These are phyloP conservation scores for Ramularia collo-cygni DNA, from an alignment of 2,329 filamentous ascomycete species.

Conservation along the genomic window DNA sequence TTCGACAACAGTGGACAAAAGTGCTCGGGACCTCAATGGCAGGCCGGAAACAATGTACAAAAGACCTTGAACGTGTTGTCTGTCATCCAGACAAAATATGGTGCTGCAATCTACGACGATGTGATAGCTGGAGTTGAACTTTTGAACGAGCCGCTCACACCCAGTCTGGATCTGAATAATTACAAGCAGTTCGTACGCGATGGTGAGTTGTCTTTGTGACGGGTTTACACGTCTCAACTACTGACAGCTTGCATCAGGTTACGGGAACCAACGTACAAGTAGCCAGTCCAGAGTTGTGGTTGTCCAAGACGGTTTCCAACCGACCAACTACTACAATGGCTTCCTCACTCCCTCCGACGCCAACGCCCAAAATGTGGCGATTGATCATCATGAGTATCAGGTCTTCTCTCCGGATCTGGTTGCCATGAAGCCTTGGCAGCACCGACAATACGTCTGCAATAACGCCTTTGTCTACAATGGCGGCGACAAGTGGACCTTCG, in stretches of 20 bases:
- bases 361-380: slow-evolving; percentile 48
- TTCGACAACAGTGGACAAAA: slow-evolving; percentile 56
- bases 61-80: slow-evolving; percentile 52
- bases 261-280: slow-evolving; percentile 32
- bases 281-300: slow-evolving; percentile 41
- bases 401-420: slow-evolving; percentile 51
- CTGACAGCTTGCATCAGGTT: slow-evolving; percentile 21
- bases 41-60: slow-evolving; percentile 41
- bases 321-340: slow-evolving; percentile 53
- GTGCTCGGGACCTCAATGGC: slow-evolving; percentile 37
- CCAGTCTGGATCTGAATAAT: slow-evolving; percentile 38
- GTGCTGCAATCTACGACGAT: slow-evolving; percentile 46
- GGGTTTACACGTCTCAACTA: no score
- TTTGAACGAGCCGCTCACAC: slow-evolving; percentile 50
- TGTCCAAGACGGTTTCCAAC: slow-evolving; percentile 52
- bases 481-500: slow-evolving; percentile 58
- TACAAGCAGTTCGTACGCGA: slow-evolving; percentile 51
- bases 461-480: slow-evolving; percentile 43
- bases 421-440: slow-evolving; percentile 44
- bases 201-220: slow-evolving; percentile 22
- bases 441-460: slow-evolving; percentile 51
- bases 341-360: slow-evolving; percentile 49
- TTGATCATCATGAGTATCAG: slow-evolving; percentile 66
- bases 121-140: slow-evolving; percentile 53
- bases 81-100: slow-evolving; percentile 53